Evolutionary conservation across 1,139 yeast species (phyloP).

Genomic region (Pichia sp.): DNA sequence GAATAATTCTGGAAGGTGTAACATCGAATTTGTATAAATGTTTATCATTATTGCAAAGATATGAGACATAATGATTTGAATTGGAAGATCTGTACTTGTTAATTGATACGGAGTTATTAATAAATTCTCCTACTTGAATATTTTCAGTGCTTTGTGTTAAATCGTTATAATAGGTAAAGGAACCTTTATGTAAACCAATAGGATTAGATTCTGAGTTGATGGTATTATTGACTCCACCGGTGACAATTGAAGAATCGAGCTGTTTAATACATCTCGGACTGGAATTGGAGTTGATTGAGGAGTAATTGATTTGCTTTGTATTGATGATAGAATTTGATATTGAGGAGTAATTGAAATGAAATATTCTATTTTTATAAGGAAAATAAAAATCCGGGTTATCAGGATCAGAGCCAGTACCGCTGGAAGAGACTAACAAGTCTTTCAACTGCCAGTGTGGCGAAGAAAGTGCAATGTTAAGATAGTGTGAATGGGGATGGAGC

Average conservation of each 20-base stretch:
- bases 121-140: slow-evolving; percentile 66
- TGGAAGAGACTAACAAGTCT: slow-evolving; percentile 51
- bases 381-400: slow-evolving; percentile 32
- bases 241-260: slow-evolving; percentile 50
- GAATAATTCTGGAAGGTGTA: slow-evolving; percentile 38
- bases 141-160: slow-evolving; percentile 43
- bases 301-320: background rate
- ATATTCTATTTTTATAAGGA: slow-evolving; percentile 43
- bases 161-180: slow-evolving; percentile 24
- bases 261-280: slow-evolving; percentile 70
- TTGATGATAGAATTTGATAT: background rate
- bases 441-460: slow-evolving; percentile 77
- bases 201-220: slow-evolving; percentile 1
- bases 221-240: slow-evolving; percentile 56
- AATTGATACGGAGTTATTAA: slow-evolving; percentile 75
- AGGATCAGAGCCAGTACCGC: background rate
- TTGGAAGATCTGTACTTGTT: slow-evolving; percentile 32
- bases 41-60: slow-evolving; percentile 79
- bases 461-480: slow-evolving; percentile 12
- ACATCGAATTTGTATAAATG: slow-evolving; percentile 62
- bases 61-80: slow-evolving; percentile 45
- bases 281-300: slow-evolving; percentile 38
- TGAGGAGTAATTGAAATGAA: slow-evolving; percentile 28
- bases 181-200: slow-evolving; percentile 13
- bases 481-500: slow-evolving; percentile 5